Percentiles rank a stretch among this genome's conserved stretches.
These are phyloP conservation scores for Rhizodiscina lignyota DNA, from an alignment of 495 filamentous ascomycete genomes.

Conservation along the genomic window DNA sequence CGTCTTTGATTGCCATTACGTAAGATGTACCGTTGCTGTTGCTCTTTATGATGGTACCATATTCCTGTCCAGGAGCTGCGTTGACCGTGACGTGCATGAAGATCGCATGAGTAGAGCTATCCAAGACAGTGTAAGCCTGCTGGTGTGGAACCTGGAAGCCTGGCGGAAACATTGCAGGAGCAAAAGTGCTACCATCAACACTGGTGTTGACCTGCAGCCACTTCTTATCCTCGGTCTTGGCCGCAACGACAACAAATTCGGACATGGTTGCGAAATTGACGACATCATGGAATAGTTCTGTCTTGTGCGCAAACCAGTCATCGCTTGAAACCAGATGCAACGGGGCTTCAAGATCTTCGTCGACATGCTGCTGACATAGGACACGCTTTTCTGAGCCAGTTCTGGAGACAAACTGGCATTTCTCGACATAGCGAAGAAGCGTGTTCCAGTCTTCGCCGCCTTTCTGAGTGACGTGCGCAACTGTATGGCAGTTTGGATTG, in stretches of 20 bases:
- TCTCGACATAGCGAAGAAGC: slow-evolving; percentile 47
- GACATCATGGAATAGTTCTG: slow-evolving; percentile 46
- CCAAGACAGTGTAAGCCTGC: slow-evolving; percentile 77
- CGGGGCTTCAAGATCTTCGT: slow-evolving; percentile 41
- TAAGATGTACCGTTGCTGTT: slow-evolving; percentile 97
- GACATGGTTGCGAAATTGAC: slow-evolving; percentile 81
- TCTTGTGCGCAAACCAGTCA: slow-evolving; percentile 50
- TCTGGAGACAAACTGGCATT: slow-evolving; percentile 79
- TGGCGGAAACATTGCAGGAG: slow-evolving; percentile 66
- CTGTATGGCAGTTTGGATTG: slow-evolving; percentile 40
- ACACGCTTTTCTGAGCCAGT: slow-evolving; percentile 51
- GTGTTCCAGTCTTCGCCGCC: slow-evolving; percentile 62
- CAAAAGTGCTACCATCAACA: slow-evolving; percentile 66
- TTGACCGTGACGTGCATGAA: slow-evolving; percentile 82
- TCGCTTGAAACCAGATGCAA: slow-evolving; percentile 54
- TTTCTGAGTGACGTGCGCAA: slow-evolving; percentile 55
- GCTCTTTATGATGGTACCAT: slow-evolving; percentile 86
- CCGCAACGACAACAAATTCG: slow-evolving; percentile 86
- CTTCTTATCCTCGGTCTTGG: slow-evolving; percentile 44
- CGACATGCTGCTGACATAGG: slow-evolving; percentile 60
- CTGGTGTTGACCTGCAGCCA: slow-evolving; percentile 65
- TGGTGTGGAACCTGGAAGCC: slow-evolving; percentile 63
- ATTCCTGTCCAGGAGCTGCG: slow-evolving; percentile 37
- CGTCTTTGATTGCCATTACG: slow-evolving; percentile 55
- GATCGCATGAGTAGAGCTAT: slow-evolving; percentile 79